Conservation (phyloP, 129 eudicot genomes). For the Helianthus tuberosus region DNA sequence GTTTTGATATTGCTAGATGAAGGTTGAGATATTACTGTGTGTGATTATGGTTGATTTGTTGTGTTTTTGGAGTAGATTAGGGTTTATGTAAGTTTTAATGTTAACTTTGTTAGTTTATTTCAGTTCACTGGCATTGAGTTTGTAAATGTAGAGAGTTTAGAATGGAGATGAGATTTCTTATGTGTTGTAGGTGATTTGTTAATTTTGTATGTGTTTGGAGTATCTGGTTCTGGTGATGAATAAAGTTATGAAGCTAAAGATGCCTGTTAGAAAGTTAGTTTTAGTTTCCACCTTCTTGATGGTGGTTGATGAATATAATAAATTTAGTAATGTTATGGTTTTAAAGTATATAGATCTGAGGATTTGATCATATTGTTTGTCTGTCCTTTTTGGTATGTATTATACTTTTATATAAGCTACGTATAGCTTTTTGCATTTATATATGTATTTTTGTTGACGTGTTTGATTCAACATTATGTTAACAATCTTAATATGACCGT, state of each 20-base stretch:
- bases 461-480: background rate
- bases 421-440: background rate
- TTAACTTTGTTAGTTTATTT: background rate
- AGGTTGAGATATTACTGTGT: background rate
- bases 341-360: background rate
- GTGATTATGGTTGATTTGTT: background rate
- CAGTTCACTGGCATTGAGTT: background rate
- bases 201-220: slow-evolving; percentile 25
- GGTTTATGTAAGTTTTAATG: background rate
- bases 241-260: background rate
- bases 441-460: background rate
- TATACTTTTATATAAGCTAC: background rate
- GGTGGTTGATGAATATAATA: slow-evolving; percentile 10
- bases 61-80: background rate
- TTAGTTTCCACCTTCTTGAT: slow-evolving; percentile 11
- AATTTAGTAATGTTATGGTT: background rate
- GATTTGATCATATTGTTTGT: background rate
- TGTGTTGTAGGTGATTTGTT: slow-evolving; percentile 9
- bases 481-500: background rate
- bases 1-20: background rate
- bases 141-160: background rate
- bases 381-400: background rate
- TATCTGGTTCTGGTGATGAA: slow-evolving; percentile 26
- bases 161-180: background rate
- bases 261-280: slow-evolving; percentile 23